A percentile compares a stretch with the other conserved stretches of the same genome.
These are phyloP conservation scores for Lachancea waltii DNA, from an alignment of 805 yeast species.

Conservation along the genomic window DNA sequence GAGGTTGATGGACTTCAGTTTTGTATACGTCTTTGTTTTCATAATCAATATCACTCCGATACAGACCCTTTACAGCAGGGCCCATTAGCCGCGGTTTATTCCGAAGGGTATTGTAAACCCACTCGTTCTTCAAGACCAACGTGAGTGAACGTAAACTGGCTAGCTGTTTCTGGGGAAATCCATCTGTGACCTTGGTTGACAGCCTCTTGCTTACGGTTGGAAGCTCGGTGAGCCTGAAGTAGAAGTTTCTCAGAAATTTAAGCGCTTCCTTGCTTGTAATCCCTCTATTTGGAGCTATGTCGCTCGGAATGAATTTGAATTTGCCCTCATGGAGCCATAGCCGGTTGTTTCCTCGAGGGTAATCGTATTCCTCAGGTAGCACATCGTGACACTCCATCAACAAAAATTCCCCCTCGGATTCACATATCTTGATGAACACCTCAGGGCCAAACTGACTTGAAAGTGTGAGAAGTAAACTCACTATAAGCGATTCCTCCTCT, in stretches of 20 bases:
- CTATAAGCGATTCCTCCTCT: constrained; percentile 41
- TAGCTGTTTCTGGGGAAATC: constrained; percentile 1
- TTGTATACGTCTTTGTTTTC: not conserved
- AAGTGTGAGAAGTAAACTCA: constrained; percentile 36
- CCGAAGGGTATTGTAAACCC: constrained; percentile 10
- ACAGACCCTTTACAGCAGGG: constrained; percentile 16
- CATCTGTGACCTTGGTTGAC: not conserved
- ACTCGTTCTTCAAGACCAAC: constrained; percentile 15
- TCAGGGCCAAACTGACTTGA: constrained; percentile 25
- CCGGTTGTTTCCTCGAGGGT: constrained; percentile 40
- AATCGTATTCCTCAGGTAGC: constrained; percentile 40
- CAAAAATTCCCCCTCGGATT: constrained; percentile 52
- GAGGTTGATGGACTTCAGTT: not conserved
- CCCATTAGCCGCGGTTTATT: constrained; percentile 18
- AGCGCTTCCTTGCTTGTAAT: constrained; percentile 37
- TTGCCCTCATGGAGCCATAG: constrained; percentile 45
- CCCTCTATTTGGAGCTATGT: constrained; percentile 23
- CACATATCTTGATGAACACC: constrained; percentile 42
- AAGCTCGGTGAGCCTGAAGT: constrained; percentile 32
- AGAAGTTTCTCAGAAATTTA: constrained; percentile 34
- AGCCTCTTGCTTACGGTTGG: constrained; percentile 21
- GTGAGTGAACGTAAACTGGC: constrained; percentile 15
- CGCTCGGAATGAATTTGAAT: constrained; percentile 35
- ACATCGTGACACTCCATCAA: constrained; percentile 43
- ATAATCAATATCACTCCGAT: not conserved